Evolutionary conservation across 2,329 filamentous ascomycete species (phyloP).

Genomic region (Periconia sp.): DNA sequence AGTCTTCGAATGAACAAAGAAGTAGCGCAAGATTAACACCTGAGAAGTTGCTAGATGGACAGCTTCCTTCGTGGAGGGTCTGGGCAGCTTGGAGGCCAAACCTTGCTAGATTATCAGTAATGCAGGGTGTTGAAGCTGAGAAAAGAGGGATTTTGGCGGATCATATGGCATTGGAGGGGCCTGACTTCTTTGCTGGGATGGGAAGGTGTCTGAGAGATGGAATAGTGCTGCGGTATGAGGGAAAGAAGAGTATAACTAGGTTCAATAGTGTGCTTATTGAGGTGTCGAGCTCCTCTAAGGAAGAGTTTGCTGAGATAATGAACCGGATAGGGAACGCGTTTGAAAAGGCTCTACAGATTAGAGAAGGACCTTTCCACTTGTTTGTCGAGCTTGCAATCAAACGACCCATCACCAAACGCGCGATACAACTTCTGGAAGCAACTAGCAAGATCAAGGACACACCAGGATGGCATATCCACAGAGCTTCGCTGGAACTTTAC

Average conservation of each 20-base stretch:
- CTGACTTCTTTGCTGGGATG: slow-evolving; percentile 25
- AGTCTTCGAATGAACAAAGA: not conserved
- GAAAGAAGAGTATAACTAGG: slow-evolving; percentile 12
- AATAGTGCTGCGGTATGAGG: slow-evolving; percentile 21
- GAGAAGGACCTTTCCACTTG: slow-evolving; percentile 13
- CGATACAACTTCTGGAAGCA: slow-evolving; percentile 26
- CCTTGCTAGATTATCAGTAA: slow-evolving; percentile 12
- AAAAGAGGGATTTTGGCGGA: slow-evolving; percentile 21
- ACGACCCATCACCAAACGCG: slow-evolving; percentile 19
- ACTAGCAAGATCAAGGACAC: slow-evolving; percentile 14
- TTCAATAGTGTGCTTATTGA: slow-evolving; percentile 23
- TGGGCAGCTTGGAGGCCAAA: slow-evolving; percentile 36
- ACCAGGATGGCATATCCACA: slow-evolving; percentile 8
- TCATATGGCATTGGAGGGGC: slow-evolving; percentile 32
- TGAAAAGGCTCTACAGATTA: slow-evolving; percentile 4
- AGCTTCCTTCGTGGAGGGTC: slow-evolving; percentile 29
- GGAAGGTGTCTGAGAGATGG: slow-evolving; percentile 24
- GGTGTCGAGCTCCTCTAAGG: slow-evolving; percentile 15
- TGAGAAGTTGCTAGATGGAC: slow-evolving; percentile 26
- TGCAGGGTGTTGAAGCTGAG: slow-evolving; percentile 15
- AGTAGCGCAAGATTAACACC: slow-evolving; percentile 9
- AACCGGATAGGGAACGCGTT: slow-evolving; percentile 12
- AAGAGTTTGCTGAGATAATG: slow-evolving; percentile 18
- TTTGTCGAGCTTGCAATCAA: slow-evolving; percentile 21
- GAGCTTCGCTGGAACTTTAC: slow-evolving; percentile 15